Evolutionary conservation across 805 yeast species (phyloP).

Genomic region (Sugiyamaella valdiviana): DNA sequence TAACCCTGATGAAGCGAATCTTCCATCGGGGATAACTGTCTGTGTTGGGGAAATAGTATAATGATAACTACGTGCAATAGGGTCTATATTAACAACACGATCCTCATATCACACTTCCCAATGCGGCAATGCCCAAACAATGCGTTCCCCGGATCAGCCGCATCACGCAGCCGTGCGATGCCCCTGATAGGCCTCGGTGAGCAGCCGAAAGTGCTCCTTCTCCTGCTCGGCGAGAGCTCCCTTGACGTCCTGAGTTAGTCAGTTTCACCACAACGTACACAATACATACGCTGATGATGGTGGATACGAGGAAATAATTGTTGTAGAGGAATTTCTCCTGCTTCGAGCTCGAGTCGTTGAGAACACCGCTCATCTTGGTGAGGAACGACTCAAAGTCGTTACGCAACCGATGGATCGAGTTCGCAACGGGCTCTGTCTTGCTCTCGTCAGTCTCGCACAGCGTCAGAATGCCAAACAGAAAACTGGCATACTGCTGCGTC

Average conservation of each 20-base stretch:
- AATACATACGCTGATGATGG: slow-evolving; percentile 36
- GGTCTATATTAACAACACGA: background rate
- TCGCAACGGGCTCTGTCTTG: slow-evolving; percentile 63
- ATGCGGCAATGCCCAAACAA: background rate
- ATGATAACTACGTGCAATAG: background rate
- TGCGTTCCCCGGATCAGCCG: background rate
- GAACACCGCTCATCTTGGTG: slow-evolving; percentile 55
- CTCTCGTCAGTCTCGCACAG: slow-evolving; percentile 36
- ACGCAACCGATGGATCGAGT: slow-evolving; percentile 60
- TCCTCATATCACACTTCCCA: background rate
- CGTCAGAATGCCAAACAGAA: slow-evolving; percentile 63
- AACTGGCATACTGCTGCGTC: slow-evolving; percentile 74
- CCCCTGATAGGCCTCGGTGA: slow-evolving; percentile 39
- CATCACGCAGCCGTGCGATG: background rate
- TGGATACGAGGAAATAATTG: slow-evolving; percentile 59
- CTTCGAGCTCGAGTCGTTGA: slow-evolving; percentile 29
- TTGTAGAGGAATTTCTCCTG: slow-evolving; percentile 68
- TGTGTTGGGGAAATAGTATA: background rate
- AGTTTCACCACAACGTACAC: background rate
- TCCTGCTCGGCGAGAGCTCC: slow-evolving; percentile 40
- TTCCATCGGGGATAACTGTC: background rate
- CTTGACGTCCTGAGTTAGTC: slow-evolving; percentile 31
- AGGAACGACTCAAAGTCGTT: slow-evolving; percentile 74
- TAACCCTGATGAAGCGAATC: background rate
- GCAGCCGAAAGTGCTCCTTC: slow-evolving; percentile 39